These are phyloP conservation scores for Cutaneotrichosporon sp. DNA, from an alignment of 1,284 basidiomycete genomes.

Conservation along the genomic window DNA sequence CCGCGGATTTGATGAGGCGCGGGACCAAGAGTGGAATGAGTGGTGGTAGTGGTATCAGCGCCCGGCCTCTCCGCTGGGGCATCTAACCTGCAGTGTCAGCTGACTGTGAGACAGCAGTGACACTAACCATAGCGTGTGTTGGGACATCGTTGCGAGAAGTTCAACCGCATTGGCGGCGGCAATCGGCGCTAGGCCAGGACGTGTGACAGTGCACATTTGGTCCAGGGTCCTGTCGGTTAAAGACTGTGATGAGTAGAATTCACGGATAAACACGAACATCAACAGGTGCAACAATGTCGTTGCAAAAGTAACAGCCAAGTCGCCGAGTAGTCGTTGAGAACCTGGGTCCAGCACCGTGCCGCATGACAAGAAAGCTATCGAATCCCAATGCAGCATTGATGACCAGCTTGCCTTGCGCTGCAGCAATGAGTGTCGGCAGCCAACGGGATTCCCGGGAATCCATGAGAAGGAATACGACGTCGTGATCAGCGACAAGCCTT, in stretches of 20 bases:
- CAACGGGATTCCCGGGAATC: constrained; percentile 93
- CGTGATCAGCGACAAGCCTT: constrained; percentile 71
- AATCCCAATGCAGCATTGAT: constrained; percentile 95
- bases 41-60: neutral
- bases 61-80: constrained; percentile 54
- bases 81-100: constrained; percentile 52
- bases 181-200: constrained; percentile 91
- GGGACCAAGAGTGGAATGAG: constrained; percentile 64
- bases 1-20: constrained; percentile 94
- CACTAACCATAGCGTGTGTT: constrained; percentile 78
- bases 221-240: constrained; percentile 90
- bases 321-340: neutral
- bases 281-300: constrained; percentile 92
- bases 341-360: constrained; percentile 63
- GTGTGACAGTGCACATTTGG: constrained; percentile 98
- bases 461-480: constrained; percentile 92
- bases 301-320: constrained; percentile 96
- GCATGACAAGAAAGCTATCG: constrained; percentile 94
- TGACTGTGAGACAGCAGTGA: neutral
- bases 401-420: constrained; percentile 82
- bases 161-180: constrained; percentile 89
- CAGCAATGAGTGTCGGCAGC: constrained; percentile 84
- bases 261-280: constrained; percentile 58
- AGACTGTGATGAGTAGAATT: constrained; percentile 55
- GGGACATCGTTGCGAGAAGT: constrained; percentile 77